A percentile compares a stretch with the other conserved stretches of the same genome.
Evolutionary conservation across 345 rosid genomes (phyloP).

Genomic region (Aquilaria yunnanensis): DNA sequence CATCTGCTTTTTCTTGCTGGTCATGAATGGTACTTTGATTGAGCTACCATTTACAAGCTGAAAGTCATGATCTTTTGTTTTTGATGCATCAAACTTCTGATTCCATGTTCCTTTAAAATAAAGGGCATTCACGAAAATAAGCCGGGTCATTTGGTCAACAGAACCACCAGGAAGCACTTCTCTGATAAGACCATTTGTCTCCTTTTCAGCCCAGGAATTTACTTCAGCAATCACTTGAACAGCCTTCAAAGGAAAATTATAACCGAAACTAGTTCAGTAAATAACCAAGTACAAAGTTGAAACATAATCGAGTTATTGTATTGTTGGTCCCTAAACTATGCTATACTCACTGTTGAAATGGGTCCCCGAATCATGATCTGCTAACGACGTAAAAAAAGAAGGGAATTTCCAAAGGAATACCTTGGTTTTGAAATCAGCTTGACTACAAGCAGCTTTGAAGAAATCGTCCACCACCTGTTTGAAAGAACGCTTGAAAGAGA

Average conservation of each 20-base stretch:
- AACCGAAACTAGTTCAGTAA: neutral
- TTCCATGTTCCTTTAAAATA: constrained; percentile 35
- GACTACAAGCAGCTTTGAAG: constrained; percentile 56
- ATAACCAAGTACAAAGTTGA: too few relatives aligned
- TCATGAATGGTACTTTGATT: constrained; percentile 28
- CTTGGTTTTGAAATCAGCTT: constrained; percentile 71
- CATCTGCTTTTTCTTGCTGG: constrained; percentile 3
- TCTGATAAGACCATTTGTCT: constrained; percentile 25
- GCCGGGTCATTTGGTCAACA: constrained; percentile 3
- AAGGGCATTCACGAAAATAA: constrained; percentile 31
- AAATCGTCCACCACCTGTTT: constrained; percentile 40
- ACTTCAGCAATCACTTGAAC: constrained; percentile 17
- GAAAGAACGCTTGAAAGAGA: constrained; percentile 54
- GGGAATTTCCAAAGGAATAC: constrained; percentile 16
- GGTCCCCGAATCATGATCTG: neutral
- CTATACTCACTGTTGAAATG: too few relatives aligned
- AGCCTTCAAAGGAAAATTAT: constrained; percentile 12
- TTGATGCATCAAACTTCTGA: constrained; percentile 14
- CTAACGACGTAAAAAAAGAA: too few relatives aligned
- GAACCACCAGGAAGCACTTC: constrained; percentile 18
- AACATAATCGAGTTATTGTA: too few relatives aligned
- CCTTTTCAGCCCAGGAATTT: constrained; percentile 21
- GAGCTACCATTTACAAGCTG: constrained; percentile 16
- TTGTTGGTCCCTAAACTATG: too few relatives aligned
- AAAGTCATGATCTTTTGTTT: constrained; percentile 17